phyloP scores from a whole-genome alignment of 352 stramenopile genomes.

The Thalassiosira sp. region DNA sequence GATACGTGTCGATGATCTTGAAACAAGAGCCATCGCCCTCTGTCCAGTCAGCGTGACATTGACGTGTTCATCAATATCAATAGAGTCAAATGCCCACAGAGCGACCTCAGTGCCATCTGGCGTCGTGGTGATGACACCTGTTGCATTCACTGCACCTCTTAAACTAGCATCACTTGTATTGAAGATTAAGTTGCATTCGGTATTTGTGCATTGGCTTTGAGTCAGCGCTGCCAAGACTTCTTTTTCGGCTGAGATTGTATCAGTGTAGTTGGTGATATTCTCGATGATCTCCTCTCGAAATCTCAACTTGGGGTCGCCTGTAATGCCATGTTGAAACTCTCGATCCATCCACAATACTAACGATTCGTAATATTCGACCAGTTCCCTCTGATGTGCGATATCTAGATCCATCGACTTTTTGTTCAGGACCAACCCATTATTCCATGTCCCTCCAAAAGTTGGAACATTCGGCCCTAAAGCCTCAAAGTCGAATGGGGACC shows the following conservation, averaged over 20 bases:
- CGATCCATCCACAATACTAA: conserved; percentile 55
- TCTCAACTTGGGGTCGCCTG: conserved; percentile 58
- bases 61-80: conserved; percentile 88
- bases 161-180: conserved; percentile 87
- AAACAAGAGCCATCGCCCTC: conserved; percentile 88
- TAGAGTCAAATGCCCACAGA: conserved; percentile 94
- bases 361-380: conserved; percentile 50
- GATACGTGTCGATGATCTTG: conserved; percentile 88
- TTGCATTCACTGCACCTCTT: conserved; percentile 76
- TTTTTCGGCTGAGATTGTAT: conserved; percentile 32
- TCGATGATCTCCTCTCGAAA: conserved; percentile 55
- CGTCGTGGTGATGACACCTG: conserved; percentile 79
- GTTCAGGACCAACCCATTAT: conserved; percentile 73
- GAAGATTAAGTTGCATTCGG: conserved; percentile 76
- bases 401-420: conserved; percentile 40
- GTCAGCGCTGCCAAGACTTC: conserved; percentile 34
- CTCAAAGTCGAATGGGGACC: conserved; percentile 80
- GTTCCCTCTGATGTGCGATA: conserved; percentile 44
- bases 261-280: conserved; percentile 54
- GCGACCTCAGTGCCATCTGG: conserved; percentile 87
- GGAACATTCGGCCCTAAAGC: conserved; percentile 69
- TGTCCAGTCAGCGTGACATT: conserved; percentile 87
- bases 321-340: conserved; percentile 57
- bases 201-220: conserved; percentile 56
- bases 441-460: conserved; percentile 49